Percentiles rank a stretch among this genome's conserved stretches.
These are phyloP conservation scores for Aspergillus bertholletiae DNA, from an alignment of 495 filamentous ascomycete species.

Conservation along the genomic window DNA sequence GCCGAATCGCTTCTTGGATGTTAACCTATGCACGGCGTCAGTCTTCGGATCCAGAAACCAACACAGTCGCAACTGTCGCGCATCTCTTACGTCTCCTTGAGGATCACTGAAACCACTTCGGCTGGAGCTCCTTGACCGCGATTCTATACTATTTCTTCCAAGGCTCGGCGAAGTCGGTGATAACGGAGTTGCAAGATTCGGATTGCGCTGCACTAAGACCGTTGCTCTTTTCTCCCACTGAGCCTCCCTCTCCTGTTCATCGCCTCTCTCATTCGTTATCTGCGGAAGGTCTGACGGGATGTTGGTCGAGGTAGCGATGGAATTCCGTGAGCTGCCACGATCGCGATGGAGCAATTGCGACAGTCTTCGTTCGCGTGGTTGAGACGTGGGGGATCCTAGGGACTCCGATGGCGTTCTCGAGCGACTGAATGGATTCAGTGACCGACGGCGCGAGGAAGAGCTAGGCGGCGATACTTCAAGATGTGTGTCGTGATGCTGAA, in stretches of 20 bases:
- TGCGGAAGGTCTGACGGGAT: conserved; percentile 78
- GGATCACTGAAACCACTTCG: conserved; percentile 33
- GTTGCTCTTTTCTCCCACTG: conserved; percentile 90
- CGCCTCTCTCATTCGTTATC: conserved; percentile 50
- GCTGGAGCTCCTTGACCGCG: conserved; percentile 32
- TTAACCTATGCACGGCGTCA: conserved; percentile 53
- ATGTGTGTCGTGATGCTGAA: conserved; percentile 16
- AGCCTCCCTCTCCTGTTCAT: conserved; percentile 50
- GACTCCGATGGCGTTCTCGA: conserved; percentile 37
- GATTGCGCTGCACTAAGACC: conserved; percentile 69
- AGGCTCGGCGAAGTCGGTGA: conserved; percentile 17
- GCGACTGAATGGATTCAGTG: conserved; percentile 48
- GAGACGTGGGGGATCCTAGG: conserved; percentile 24
- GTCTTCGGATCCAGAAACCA: not conserved
- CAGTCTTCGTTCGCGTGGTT: conserved; percentile 46
- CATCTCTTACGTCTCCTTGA: conserved; percentile 40
- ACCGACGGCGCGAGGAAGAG: conserved; percentile 42
- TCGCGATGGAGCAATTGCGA: conserved; percentile 70
- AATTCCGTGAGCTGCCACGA: conserved; percentile 50
- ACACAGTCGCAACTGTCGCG: not conserved
- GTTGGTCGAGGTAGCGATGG: conserved; percentile 58
- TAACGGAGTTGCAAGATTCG: conserved; percentile 28
- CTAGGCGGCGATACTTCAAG: conserved; percentile 15
- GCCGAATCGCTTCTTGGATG: conserved; percentile 92
- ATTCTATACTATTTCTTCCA: conserved; percentile 7